phyloP scores from a whole-genome alignment of 169 alveolate species.

The Amoebophrya sp. region DNA sequence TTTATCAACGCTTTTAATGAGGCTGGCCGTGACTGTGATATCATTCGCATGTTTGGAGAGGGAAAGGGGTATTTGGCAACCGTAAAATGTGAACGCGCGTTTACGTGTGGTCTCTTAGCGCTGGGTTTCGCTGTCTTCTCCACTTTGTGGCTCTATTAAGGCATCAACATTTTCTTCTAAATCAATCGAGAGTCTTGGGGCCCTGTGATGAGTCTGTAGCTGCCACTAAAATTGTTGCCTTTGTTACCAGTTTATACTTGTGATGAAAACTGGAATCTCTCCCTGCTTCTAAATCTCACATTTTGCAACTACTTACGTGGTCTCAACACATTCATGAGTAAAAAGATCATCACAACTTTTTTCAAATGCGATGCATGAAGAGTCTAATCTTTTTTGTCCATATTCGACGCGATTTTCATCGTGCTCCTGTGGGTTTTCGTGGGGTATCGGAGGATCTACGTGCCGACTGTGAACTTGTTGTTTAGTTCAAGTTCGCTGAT shows the following conservation, averaged over 20 bases:
- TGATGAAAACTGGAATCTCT: too few relatives aligned
- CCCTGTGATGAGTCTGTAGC: too few relatives aligned
- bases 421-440: not conserved
- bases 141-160: not conserved
- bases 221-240: too few relatives aligned
- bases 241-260: too few relatives aligned
- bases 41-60: not conserved
- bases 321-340: too few relatives aligned
- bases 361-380: too few relatives aligned
- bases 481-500: not conserved
- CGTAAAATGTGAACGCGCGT: not conserved
- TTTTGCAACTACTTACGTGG: too few relatives aligned
- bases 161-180: too few relatives aligned
- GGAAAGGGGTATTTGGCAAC: not conserved
- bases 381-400: not conserved
- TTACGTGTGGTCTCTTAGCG: not conserved
- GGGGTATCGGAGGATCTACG: not conserved
- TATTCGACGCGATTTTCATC: not conserved
- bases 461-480: not conserved
- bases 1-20: conserved; percentile 8
- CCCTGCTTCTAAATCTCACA: too few relatives aligned
- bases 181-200: too few relatives aligned
- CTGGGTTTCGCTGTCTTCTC: not conserved
- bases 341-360: too few relatives aligned
- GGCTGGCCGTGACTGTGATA: not conserved